Evolutionary conservation across 1,284 basidiomycete species (phyloP).

Genomic region (Sanghuangporus sanghuang): DNA sequence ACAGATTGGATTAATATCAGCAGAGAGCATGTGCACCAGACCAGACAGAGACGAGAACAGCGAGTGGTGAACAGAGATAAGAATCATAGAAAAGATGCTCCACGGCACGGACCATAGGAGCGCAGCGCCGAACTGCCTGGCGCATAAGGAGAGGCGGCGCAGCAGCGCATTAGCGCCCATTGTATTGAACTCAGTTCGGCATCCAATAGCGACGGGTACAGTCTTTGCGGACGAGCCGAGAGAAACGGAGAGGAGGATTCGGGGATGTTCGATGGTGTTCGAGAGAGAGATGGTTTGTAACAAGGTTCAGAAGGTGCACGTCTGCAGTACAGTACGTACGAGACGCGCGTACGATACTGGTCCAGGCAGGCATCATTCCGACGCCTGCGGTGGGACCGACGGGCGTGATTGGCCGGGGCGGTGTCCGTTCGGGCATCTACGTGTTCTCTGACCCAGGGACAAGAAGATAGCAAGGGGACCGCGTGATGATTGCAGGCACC

Average conservation of each 20-base stretch:
- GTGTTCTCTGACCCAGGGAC: background rate
- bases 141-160: background rate
- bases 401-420: background rate
- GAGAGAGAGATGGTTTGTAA: background rate
- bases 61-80: background rate
- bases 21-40: background rate
- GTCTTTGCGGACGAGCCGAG: background rate
- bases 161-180: background rate
- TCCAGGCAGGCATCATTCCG: background rate
- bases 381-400: background rate
- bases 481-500: background rate
- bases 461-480: background rate
- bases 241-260: background rate
- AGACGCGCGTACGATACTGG: background rate
- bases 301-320: background rate
- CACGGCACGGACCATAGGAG: background rate
- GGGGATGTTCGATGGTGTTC: background rate
- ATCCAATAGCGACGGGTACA: background rate
- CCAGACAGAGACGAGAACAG: background rate
- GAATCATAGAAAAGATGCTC: background rate
- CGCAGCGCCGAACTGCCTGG: background rate
- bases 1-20: background rate
- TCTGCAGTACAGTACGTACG: too few species aligned
- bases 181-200: background rate
- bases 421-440: background rate